phyloP scores from a whole-genome alignment of 202 grass and related monocot genomes.

The Zoysia matrella region DNA sequence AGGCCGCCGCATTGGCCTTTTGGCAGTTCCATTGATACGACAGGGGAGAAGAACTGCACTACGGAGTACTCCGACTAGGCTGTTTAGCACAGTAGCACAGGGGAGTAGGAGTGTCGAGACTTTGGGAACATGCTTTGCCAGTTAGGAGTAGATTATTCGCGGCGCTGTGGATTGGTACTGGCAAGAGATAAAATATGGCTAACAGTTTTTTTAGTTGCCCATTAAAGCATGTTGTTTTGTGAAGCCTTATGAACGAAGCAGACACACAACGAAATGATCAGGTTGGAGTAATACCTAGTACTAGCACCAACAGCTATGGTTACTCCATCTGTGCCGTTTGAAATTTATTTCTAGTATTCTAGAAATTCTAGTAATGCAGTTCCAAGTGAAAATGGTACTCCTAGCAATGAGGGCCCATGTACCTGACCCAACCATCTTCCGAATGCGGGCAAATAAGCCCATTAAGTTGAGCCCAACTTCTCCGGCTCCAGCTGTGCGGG shows the following conservation, averaged over 20 bases:
- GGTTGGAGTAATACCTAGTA: too few species aligned
- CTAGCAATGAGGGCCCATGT: too few species aligned
- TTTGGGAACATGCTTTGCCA: not conserved
- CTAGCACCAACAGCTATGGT: not conserved
- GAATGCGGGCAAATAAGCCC: too few species aligned
- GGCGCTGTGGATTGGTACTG: not conserved
- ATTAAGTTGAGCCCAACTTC: too few species aligned
- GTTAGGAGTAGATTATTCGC: not conserved
- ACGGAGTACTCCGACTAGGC: not conserved
- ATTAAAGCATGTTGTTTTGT: not conserved
- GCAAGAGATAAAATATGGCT: too few species aligned
- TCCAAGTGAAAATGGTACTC: too few species aligned
- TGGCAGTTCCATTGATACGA: not conserved
- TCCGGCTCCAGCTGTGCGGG: not conserved
- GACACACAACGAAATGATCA: not conserved
- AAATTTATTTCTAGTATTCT: too few species aligned
- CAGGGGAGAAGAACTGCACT: conserved; percentile 2
- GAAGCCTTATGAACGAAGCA: not conserved
- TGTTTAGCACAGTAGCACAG: too few species aligned
- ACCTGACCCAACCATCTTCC: too few species aligned
- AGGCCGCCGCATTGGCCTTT: conserved; percentile 29
- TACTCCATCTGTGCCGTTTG: too few species aligned
- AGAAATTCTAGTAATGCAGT: too few species aligned
- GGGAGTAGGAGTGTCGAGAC: not conserved
- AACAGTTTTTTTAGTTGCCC: too few species aligned